phyloP scores from a whole-genome alignment of 306 rosid genomes.

The Fragaria vesca region DNA sequence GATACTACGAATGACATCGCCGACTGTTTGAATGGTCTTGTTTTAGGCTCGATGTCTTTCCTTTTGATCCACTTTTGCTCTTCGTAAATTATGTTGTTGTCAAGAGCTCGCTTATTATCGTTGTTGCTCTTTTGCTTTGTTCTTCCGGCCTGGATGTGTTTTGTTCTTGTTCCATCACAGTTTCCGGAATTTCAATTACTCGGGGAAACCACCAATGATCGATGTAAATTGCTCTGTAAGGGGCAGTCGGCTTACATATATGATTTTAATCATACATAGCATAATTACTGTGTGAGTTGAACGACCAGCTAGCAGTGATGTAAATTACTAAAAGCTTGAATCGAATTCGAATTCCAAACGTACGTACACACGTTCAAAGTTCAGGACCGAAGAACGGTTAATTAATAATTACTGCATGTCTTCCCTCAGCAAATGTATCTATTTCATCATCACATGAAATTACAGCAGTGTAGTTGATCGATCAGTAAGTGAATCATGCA shows the following conservation, averaged over 20 bases:
- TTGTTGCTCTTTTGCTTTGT: neutral
- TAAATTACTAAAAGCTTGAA: no score
- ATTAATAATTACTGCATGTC: neutral
- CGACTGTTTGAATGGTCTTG: neutral
- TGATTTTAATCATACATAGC: neutral
- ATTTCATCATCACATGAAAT: neutral
- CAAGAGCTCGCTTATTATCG: neutral
- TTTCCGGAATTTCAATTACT: neutral
- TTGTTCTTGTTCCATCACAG: neutral
- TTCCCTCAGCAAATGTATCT: neutral
- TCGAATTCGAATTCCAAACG: no score
- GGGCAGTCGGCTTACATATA: neutral
- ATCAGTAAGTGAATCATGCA: neutral
- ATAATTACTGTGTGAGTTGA: neutral
- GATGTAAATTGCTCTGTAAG: neutral
- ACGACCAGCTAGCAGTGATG: neutral
- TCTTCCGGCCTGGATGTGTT: neutral
- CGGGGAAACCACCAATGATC: neutral
- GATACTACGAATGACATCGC: neutral
- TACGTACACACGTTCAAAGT: neutral
- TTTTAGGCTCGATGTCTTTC: neutral
- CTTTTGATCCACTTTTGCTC: neutral
- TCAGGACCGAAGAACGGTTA: neutral
- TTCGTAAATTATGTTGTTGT: neutral
- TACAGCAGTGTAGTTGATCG: neutral